phyloP scores from a whole-genome alignment of 2,329 filamentous ascomycete genomes.

The Tympanopsis confertula region DNA sequence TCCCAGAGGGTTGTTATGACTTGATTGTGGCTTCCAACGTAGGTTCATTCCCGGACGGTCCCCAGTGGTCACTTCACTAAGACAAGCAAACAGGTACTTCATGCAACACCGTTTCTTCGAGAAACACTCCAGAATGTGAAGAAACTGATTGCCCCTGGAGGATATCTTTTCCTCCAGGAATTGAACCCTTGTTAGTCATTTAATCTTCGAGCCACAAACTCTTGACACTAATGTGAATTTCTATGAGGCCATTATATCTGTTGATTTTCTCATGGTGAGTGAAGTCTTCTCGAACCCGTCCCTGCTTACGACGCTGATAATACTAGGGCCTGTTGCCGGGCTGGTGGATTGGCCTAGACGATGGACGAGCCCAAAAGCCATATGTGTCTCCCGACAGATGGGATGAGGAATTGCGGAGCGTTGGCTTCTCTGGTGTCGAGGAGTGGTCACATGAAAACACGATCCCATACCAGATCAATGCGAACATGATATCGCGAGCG shows the following conservation, averaged over 20 bases:
- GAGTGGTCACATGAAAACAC: conserved; percentile 9
- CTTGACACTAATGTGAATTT: too few relatives aligned
- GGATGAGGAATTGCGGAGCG: conserved; percentile 11
- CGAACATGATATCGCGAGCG: conserved; percentile 8
- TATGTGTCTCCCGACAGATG: conserved; percentile 12
- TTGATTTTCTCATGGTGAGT: too few relatives aligned
- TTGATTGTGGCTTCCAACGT: neutral
- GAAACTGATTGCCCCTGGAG: neutral
- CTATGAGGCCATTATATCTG: too few relatives aligned
- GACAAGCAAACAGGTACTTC: too few relatives aligned
- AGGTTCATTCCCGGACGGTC: too few relatives aligned
- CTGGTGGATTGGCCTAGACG: conserved; percentile 17
- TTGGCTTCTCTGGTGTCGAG: conserved; percentile 19
- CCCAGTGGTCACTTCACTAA: too few relatives aligned
- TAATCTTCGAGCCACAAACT: too few relatives aligned
- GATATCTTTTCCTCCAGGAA: neutral
- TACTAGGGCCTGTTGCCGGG: conserved; percentile 12
- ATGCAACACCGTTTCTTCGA: neutral
- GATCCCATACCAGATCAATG: conserved; percentile 8
- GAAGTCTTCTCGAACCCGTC: too few relatives aligned
- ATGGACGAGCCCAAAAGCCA: conserved; percentile 11
- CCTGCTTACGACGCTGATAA: too few relatives aligned
- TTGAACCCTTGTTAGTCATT: too few relatives aligned
- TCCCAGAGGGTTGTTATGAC: neutral
- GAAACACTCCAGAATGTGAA: neutral